Percentiles rank a stretch among this genome's conserved stretches.
Conservation (phyloP, 2,329 filamentous ascomycete species). For the Domatiomyces globalis region DNA sequence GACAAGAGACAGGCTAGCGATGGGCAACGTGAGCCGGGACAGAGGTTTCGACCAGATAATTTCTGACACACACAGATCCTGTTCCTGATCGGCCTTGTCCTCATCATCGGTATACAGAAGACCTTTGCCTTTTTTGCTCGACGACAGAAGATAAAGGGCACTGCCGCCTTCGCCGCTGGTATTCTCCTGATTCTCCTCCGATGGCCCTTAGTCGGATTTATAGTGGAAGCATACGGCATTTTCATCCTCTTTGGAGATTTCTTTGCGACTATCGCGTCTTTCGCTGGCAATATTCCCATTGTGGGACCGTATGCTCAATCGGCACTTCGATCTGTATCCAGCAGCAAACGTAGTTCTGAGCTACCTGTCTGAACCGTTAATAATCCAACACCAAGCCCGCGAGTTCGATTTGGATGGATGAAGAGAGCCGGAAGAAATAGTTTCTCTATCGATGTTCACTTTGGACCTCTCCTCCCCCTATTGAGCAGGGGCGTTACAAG, state of each 20-base stretch:
- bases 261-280: conserved; percentile 77
- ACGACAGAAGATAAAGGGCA: conserved; percentile 82
- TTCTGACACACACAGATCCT: conserved; percentile 53
- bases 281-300: conserved; percentile 70
- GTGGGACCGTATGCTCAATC: conserved; percentile 74
- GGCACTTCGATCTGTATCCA: conserved; percentile 54
- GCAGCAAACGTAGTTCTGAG: conserved; percentile 59
- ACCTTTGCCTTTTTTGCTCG: conserved; percentile 90
- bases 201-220: conserved; percentile 84
- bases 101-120: conserved; percentile 86
- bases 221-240: conserved; percentile 84
- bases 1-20: conserved; percentile 57
- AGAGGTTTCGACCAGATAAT: conserved; percentile 5
- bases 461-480: too few species aligned
- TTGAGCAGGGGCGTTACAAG: too few species aligned
- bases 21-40: conserved; percentile 63
- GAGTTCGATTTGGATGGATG: too few species aligned
- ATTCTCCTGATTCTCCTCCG: conserved; percentile 73
- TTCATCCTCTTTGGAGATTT: conserved; percentile 92
- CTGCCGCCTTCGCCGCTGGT: conserved; percentile 70
- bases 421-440: too few species aligned
- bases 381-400: too few species aligned
- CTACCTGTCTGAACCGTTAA: conserved; percentile 50
- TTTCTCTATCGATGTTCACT: too few species aligned
- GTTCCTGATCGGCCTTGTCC: conserved; percentile 88